Evolutionary conservation across 345 rosid genomes (phyloP).

Genomic region (Citrus inodora): DNA sequence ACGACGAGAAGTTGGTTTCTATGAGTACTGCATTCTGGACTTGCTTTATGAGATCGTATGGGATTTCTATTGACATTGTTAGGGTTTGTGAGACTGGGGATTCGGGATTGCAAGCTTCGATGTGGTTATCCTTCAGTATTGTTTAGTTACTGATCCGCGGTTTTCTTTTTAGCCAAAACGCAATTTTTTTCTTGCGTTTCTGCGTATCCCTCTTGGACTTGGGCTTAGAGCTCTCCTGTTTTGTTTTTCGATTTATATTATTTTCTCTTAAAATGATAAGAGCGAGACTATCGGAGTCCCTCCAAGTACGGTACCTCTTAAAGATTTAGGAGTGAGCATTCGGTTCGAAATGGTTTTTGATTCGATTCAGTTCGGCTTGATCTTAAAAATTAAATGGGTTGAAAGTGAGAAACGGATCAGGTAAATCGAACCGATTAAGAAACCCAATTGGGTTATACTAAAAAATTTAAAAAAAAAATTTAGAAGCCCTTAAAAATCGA

Average conservation of each 20-base stretch:
- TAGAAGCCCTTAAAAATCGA: too few relatives aligned
- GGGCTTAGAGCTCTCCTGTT: not conserved
- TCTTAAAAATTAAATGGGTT: too few relatives aligned
- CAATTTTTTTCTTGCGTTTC: not conserved
- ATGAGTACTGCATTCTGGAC: conserved; percentile 62
- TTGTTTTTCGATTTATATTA: too few relatives aligned
- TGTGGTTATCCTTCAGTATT: not conserved
- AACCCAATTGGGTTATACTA: too few relatives aligned
- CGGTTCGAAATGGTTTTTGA: too few relatives aligned
- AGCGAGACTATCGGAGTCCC: too few relatives aligned
- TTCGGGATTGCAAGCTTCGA: not conserved
- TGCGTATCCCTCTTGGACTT: not conserved
- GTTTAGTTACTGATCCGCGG: not conserved
- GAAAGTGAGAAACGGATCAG: too few relatives aligned
- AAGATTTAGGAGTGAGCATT: too few relatives aligned
- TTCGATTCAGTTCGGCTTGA: too few relatives aligned
- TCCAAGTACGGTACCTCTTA: too few relatives aligned
- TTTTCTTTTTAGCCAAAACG: not conserved
- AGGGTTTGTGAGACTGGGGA: conserved; percentile 5
- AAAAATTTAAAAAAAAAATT: too few relatives aligned
- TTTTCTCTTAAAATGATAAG: not conserved
- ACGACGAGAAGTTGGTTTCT: conserved; percentile 51
- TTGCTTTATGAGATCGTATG: conserved; percentile 49
- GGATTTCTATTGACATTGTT: conserved; percentile 57
- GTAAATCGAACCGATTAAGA: too few relatives aligned